Conservation (phyloP, 2,329 filamentous ascomycete species). For the Gaeumannomyces sp. region DNA sequence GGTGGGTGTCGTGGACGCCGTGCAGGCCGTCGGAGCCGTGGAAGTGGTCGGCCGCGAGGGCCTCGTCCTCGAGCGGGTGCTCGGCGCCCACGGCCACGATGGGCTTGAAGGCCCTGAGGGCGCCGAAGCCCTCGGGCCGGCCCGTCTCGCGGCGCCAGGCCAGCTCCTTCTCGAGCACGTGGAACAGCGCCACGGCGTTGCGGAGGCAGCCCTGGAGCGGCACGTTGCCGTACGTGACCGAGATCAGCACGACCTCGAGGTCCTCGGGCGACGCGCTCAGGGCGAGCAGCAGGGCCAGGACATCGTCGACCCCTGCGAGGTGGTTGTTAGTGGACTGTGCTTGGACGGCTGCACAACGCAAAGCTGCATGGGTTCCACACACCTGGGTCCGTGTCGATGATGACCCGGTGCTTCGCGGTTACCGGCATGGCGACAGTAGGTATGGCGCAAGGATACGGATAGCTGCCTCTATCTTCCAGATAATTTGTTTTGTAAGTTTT, state of each 20-base stretch:
- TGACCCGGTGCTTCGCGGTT: constrained; percentile 68
- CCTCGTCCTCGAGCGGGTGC: constrained; percentile 76
- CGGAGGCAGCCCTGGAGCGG: constrained; percentile 78
- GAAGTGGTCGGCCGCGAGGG: constrained; percentile 78
- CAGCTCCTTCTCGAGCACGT: constrained; percentile 84
- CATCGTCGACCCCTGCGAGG: constrained; percentile 72
- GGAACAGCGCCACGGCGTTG: constrained; percentile 86
- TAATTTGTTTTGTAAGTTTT: no score
- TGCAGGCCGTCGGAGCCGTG: constrained; percentile 75
- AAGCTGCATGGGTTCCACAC: constrained; percentile 18
- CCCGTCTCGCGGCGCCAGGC: constrained; percentile 71
- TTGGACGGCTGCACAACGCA: neutral
- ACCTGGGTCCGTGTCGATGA: constrained; percentile 94
- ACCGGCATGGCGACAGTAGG: neutral
- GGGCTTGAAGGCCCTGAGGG: constrained; percentile 67
- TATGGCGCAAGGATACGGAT: no score
- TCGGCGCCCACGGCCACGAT: constrained; percentile 82
- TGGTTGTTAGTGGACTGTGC: constrained; percentile 13
- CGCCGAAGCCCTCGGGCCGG: constrained; percentile 62
- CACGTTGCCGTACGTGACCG: constrained; percentile 91
- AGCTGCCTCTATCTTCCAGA: no score
- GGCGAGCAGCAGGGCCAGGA: constrained; percentile 80
- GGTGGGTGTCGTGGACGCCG: constrained; percentile 65
- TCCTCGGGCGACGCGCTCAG: constrained; percentile 77
- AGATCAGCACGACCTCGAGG: constrained; percentile 77